Evolutionary conservation across 75 land plant species (phyloP).

Genomic region (Isoetes taiwanensis): DNA sequence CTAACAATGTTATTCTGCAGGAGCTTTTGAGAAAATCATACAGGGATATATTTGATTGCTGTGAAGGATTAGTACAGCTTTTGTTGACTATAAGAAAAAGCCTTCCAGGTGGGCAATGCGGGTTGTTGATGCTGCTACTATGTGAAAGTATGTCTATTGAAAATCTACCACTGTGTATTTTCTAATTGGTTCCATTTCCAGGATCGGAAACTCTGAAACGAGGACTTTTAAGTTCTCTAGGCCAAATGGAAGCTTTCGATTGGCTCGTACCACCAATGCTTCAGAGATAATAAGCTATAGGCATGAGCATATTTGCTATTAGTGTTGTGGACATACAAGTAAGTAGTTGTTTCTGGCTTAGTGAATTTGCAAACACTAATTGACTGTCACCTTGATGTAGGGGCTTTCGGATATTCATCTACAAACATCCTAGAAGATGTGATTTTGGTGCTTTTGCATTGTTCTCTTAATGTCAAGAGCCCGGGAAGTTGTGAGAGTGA

Average conservation of each 20-base stretch:
- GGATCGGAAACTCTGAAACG: constrained; percentile 20
- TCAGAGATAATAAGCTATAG: too few relatives aligned
- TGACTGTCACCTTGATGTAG: too few relatives aligned
- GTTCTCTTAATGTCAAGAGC: too few relatives aligned
- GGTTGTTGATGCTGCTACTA: not conserved
- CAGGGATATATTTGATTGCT: constrained; percentile 12
- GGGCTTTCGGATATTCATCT: too few relatives aligned
- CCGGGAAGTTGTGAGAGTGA: too few relatives aligned
- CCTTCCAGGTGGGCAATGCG: constrained; percentile 10
- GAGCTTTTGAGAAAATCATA: constrained; percentile 12
- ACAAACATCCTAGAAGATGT: too few relatives aligned
- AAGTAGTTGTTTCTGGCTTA: too few relatives aligned
- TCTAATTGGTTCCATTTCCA: not conserved
- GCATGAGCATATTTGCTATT: too few relatives aligned
- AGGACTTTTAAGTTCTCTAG: constrained; percentile 10
- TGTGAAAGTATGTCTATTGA: not conserved
- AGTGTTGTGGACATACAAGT: too few relatives aligned
- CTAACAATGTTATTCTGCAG: constrained; percentile 4
- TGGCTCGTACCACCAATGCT: constrained; percentile 28
- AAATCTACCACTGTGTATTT: not conserved
- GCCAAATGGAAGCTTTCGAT: constrained; percentile 15
- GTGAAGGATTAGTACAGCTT: constrained; percentile 14
- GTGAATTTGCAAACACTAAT: too few relatives aligned
- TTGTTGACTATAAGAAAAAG: constrained; percentile 10
- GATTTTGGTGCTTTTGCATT: too few relatives aligned